These are phyloP conservation scores for Talaromyces sp. DNA, from an alignment of 2,329 filamentous ascomycete genomes.

Conservation along the genomic window DNA sequence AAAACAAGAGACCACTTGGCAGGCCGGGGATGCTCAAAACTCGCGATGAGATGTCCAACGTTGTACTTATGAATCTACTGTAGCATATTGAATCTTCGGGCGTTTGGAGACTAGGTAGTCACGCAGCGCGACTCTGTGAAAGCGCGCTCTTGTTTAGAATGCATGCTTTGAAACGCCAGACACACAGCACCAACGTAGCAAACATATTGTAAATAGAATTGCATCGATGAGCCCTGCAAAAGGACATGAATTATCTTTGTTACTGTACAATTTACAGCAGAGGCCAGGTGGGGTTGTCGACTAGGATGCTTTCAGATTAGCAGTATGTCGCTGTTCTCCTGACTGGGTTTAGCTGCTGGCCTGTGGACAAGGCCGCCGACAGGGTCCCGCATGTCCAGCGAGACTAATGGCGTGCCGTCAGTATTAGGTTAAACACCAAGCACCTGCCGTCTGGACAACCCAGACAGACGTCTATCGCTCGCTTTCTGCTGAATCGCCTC, in stretches of 20 bases:
- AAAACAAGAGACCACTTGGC: conserved; percentile 82
- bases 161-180: neutral
- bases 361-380: neutral
- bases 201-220: too few species aligned
- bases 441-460: neutral
- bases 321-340: neutral
- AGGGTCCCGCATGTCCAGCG: neutral
- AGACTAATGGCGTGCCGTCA: neutral
- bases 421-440: neutral
- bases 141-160: neutral
- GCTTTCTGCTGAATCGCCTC: neutral
- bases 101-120: conserved; percentile 3
- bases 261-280: neutral
- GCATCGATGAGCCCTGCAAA: neutral
- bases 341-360: neutral
- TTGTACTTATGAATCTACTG: neutral
- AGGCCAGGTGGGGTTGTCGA: neutral
- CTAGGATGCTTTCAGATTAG: neutral
- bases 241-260: neutral
- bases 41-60: conserved; percentile 1
- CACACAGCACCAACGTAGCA: too few species aligned
- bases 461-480: neutral
- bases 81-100: conserved; percentile 6
- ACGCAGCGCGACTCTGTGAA: neutral
- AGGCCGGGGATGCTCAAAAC: conserved; percentile 37